Evolutionary conservation across 768 basidiomycete genomes (phyloP).

Genomic region (Suillus sp.): DNA sequence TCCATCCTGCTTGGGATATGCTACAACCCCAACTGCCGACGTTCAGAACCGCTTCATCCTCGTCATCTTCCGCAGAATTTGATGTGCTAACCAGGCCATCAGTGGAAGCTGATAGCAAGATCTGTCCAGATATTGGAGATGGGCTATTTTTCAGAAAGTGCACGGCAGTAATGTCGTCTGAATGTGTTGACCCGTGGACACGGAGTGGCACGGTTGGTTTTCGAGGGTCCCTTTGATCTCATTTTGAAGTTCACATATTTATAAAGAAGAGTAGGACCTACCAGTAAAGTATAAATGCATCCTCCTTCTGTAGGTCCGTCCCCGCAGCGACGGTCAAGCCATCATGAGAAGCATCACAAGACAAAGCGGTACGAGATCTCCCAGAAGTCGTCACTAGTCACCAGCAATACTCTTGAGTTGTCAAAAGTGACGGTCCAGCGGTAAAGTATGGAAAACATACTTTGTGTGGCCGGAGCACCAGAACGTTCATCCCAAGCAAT

Average conservation of each 20-base stretch:
- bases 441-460: slow-evolving; percentile 43
- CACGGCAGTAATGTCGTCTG: slow-evolving; percentile 87
- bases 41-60: slow-evolving; percentile 81
- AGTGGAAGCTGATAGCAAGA: slow-evolving; percentile 79
- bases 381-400: slow-evolving; percentile 52
- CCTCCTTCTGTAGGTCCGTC: slow-evolving; percentile 77
- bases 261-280: slow-evolving; percentile 31
- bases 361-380: slow-evolving; percentile 50
- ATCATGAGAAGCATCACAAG: slow-evolving; percentile 69
- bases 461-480: slow-evolving; percentile 51
- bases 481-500: slow-evolving; percentile 76
- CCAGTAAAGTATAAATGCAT: slow-evolving; percentile 87
- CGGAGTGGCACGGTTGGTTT: slow-evolving; percentile 69
- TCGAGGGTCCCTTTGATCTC: slow-evolving; percentile 74
- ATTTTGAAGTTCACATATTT: neutral
- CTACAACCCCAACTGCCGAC: slow-evolving; percentile 89
- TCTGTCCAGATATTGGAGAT: slow-evolving; percentile 39
- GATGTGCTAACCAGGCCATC: slow-evolving; percentile 82
- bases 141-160: slow-evolving; percentile 43
- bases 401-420: slow-evolving; percentile 38
- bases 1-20: slow-evolving; percentile 77
- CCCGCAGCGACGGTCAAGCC: slow-evolving; percentile 80
- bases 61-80: slow-evolving; percentile 73
- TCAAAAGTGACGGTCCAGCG: slow-evolving; percentile 27
- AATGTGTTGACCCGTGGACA: slow-evolving; percentile 84